phyloP scores from a whole-genome alignment of 257 asterid genomes.

The Catharanthus roseus region DNA sequence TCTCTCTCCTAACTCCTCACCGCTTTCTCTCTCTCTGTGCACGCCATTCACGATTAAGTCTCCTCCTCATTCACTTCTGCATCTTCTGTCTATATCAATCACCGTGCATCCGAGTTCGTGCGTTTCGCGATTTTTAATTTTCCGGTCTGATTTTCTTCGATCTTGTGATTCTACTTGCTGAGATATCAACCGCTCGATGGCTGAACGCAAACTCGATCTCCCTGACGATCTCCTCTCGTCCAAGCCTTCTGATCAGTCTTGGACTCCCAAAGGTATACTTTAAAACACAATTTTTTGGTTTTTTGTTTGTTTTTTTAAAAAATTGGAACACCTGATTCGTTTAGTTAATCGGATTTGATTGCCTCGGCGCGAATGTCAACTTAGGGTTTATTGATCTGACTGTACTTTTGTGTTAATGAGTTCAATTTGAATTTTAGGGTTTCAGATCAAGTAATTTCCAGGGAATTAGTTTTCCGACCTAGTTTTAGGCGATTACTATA shows the following conservation, averaged over 20 bases:
- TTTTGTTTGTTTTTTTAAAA: not conserved
- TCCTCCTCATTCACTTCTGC: conserved; percentile 4
- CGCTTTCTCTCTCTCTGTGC: conserved; percentile 15
- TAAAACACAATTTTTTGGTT: not conserved
- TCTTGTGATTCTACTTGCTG: conserved; percentile 20
- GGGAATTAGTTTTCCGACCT: conserved; percentile 7
- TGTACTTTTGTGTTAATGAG: conserved; percentile 11
- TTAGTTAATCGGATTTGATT: conserved; percentile 22
- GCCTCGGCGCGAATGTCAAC: conserved; percentile 13
- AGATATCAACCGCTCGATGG: conserved; percentile 42
- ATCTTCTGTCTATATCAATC: not conserved
- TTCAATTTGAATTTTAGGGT: conserved; percentile 32
- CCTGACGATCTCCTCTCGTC: conserved; percentile 65
- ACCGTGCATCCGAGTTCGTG: conserved; percentile 3
- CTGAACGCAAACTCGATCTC: conserved; percentile 69
- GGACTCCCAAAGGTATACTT: conserved; percentile 62
- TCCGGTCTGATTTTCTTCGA: conserved; percentile 11
- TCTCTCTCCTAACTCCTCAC: not conserved
- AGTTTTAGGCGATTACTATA: not conserved
- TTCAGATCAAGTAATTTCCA: conserved; percentile 36
- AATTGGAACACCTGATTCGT: conserved; percentile 13
- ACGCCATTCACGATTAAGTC: conserved; percentile 2
- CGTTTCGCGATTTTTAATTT: conserved; percentile 2
- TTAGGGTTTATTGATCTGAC: conserved; percentile 40
- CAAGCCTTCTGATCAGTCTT: conserved; percentile 64